Percentiles rank a stretch among this genome's conserved stretches.
phyloP scores from a whole-genome alignment of 116 monocot species.

The Zostera marina region DNA sequence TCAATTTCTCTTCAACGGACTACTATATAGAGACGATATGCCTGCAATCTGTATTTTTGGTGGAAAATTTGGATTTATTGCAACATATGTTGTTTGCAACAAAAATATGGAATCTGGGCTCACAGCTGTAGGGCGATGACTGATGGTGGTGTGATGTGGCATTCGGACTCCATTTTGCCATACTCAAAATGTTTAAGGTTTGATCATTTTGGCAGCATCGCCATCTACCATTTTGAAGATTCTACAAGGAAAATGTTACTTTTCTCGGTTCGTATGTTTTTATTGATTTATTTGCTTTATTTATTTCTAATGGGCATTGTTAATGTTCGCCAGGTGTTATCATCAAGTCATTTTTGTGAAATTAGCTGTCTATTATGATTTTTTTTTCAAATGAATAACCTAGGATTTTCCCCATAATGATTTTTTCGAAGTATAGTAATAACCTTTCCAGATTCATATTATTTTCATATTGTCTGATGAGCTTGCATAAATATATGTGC shows the following conservation, averaged over 20 bases:
- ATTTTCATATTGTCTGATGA: constrained; percentile 11
- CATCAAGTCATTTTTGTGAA: background rate
- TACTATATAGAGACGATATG: constrained; percentile 71
- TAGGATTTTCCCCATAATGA: background rate
- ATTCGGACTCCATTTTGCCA: constrained; percentile 41
- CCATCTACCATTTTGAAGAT: constrained; percentile 30
- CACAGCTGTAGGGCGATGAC: constrained; percentile 40
- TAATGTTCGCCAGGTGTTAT: constrained; percentile 6
- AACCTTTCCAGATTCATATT: background rate
- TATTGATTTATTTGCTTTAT: constrained; percentile 60
- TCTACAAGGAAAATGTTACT: constrained; percentile 55
- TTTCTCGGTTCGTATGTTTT: constrained; percentile 93
- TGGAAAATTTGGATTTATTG: constrained; percentile 62
- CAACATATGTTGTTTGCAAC: constrained; percentile 39
- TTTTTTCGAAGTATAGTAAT: background rate
- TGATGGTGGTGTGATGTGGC: constrained; percentile 32
- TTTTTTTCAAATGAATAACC: background rate
- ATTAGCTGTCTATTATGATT: background rate
- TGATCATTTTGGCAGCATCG: constrained; percentile 75
- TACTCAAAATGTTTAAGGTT: constrained; percentile 49
- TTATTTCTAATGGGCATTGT: constrained; percentile 38
- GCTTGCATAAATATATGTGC: constrained; percentile 6
- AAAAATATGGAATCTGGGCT: constrained; percentile 38
- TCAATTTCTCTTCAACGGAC: constrained; percentile 82
- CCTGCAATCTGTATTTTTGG: constrained; percentile 60